Percentiles rank a stretch among this genome's conserved stretches.
Conservation (phyloP, 2,329 filamentous ascomycete species). For the Zymoseptoria passerinii region DNA sequence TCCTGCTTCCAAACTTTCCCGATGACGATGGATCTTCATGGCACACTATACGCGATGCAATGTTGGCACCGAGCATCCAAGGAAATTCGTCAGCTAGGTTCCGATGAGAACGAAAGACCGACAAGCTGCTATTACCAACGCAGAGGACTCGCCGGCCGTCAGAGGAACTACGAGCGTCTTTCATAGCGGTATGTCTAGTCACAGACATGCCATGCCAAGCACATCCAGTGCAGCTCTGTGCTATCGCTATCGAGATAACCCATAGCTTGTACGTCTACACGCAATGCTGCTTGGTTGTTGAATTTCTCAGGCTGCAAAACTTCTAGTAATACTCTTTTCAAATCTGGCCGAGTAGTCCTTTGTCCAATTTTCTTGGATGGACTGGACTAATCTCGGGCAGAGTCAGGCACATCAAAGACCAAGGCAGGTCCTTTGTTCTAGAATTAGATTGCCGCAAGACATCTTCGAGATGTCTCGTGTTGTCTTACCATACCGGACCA, state of each 20-base stretch:
- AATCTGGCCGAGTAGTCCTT: neutral
- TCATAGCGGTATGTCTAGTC: too few species aligned
- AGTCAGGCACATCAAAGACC: neutral
- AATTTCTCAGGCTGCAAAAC: neutral
- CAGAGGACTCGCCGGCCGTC: too few species aligned
- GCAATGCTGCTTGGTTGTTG: neutral
- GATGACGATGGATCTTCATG: neutral
- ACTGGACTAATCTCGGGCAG: neutral
- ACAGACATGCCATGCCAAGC: too few species aligned
- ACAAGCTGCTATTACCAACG: neutral
- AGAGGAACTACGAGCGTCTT: too few species aligned
- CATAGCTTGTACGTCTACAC: neutral
- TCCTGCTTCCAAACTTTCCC: conserved; percentile 62
- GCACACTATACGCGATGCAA: neutral
- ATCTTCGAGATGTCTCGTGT: neutral
- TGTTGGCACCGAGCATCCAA: neutral
- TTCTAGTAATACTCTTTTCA: neutral
- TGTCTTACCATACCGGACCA: neutral
- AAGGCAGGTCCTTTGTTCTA: neutral
- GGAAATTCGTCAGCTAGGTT: neutral
- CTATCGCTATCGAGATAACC: neutral
- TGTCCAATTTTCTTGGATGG: neutral
- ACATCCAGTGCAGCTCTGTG: neutral
- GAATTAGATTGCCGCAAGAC: neutral
- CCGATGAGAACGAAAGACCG: neutral